Percentiles rank a stretch among this genome's conserved stretches.
phyloP scores from a whole-genome alignment of 2,329 filamentous ascomycete species.

The Cladosporium sp. region DNA sequence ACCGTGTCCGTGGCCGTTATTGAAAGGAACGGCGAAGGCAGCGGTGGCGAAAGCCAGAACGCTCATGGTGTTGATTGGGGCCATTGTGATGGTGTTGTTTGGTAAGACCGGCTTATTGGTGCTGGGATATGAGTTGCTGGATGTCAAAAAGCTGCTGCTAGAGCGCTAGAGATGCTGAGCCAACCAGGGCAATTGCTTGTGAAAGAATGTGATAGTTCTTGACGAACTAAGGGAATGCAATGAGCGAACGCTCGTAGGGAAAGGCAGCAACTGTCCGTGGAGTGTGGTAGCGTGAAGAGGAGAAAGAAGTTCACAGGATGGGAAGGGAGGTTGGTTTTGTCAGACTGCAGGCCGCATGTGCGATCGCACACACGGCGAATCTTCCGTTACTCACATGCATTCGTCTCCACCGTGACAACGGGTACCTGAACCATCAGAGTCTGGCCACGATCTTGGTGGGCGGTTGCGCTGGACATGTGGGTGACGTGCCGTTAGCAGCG shows the following conservation, averaged over 20 bases:
- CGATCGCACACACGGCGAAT: background rate
- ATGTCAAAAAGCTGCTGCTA: conserved; percentile 38
- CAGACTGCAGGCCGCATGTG: conserved; percentile 3
- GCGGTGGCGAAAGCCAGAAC: conserved; percentile 45
- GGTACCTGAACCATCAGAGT: conserved; percentile 11
- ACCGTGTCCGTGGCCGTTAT: conserved; percentile 37
- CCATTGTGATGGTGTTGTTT: conserved; percentile 33
- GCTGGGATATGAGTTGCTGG: conserved; percentile 17
- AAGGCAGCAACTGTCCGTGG: conserved; percentile 33
- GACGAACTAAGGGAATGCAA: conserved; percentile 36
- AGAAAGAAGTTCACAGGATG: conserved; percentile 21
- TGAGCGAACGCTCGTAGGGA: conserved; percentile 43
- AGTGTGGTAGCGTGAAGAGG: conserved; percentile 24
- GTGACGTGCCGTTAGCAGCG: conserved; percentile 3
- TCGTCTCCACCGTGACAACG: conserved; percentile 9
- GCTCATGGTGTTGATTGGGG: conserved; percentile 40
- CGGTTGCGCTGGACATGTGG: conserved; percentile 17
- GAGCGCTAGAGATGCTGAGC: conserved; percentile 40
- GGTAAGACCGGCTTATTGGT: conserved; percentile 23
- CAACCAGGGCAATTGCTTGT: conserved; percentile 45
- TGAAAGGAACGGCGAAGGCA: conserved; percentile 40
- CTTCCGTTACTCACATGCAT: conserved; percentile 12
- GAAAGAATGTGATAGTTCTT: conserved; percentile 40
- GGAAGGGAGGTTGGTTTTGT: conserved; percentile 12
- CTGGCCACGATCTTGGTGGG: conserved; percentile 15